Percentiles rank a stretch among this genome's conserved stretches.
Evolutionary conservation across 78 protist genomes (phyloP).

Genomic region (Mantamonas sphyraenae): DNA sequence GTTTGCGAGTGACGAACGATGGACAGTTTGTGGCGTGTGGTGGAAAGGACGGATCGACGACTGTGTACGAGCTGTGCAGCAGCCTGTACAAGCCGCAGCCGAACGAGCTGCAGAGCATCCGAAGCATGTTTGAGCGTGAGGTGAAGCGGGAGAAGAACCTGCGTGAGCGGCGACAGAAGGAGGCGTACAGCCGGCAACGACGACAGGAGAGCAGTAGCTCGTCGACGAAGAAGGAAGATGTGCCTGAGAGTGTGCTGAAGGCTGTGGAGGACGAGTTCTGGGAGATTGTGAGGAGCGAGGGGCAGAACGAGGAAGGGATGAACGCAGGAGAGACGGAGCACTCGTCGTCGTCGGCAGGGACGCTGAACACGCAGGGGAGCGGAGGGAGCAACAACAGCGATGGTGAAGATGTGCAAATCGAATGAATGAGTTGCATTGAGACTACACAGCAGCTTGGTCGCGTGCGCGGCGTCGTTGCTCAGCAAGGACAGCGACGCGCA

Average conservation of each 20-base stretch:
- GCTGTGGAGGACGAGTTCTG: conserved; percentile 16
- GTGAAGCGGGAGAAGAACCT: conserved; percentile 53
- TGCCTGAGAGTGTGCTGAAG: not conserved
- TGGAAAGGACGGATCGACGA: conserved; percentile 44
- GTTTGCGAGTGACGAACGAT: conserved; percentile 22
- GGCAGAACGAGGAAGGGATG: not conserved
- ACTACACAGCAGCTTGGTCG: not conserved
- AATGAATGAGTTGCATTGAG: not conserved
- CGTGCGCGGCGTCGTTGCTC: no score
- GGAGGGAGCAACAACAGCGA: no score
- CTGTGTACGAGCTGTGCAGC: conserved; percentile 44
- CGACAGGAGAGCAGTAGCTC: not conserved
- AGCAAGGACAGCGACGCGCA: no score
- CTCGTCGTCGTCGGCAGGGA: not conserved
- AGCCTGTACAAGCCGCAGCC: conserved; percentile 10
- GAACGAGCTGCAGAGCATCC: conserved; percentile 42
- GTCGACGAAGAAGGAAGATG: not conserved
- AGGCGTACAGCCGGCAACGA: conserved; percentile 20
- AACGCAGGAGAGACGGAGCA: no score
- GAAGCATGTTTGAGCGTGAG: conserved; percentile 26
- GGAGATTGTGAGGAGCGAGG: not conserved
- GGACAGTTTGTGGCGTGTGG: conserved; percentile 55
- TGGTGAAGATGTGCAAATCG: not conserved
- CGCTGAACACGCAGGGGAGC: not conserved
- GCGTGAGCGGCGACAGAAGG: conserved; percentile 45